Evolutionary conservation across 345 rosid species (phyloP).

Genomic region (Euphorbia tirucalli): DNA sequence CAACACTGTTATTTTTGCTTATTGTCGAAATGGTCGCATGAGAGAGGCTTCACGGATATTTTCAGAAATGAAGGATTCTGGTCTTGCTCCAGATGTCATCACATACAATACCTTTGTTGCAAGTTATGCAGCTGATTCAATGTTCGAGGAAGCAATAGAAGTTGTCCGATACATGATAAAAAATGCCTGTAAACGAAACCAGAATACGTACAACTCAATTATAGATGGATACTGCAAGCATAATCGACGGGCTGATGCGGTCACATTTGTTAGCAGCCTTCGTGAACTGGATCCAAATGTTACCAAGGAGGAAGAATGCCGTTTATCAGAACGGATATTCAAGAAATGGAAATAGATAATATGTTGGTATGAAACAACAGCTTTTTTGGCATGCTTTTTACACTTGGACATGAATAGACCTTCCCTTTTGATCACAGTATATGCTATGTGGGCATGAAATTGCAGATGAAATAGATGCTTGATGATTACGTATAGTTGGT

Average conservation of each 20-base stretch:
- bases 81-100: slow-evolving; percentile 73
- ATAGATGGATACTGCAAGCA: slow-evolving; percentile 85
- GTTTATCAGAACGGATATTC: slow-evolving; percentile 58
- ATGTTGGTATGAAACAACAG: not conserved
- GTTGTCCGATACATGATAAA: slow-evolving; percentile 79
- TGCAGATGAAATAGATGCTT: too few relatives aligned
- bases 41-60: slow-evolving; percentile 79
- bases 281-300: slow-evolving; percentile 60
- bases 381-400: not conserved
- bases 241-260: slow-evolving; percentile 59
- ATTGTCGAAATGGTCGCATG: slow-evolving; percentile 86
- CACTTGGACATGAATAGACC: too few relatives aligned
- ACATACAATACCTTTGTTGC: slow-evolving; percentile 83
- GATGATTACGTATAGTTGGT: too few relatives aligned
- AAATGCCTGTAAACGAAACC: slow-evolving; percentile 67
- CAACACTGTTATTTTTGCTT: slow-evolving; percentile 82
- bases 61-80: slow-evolving; percentile 63
- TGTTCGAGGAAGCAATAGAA: slow-evolving; percentile 74
- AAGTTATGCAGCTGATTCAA: slow-evolving; percentile 83
- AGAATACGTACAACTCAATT: slow-evolving; percentile 75
- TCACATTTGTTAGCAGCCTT: slow-evolving; percentile 50
- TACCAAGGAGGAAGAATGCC: slow-evolving; percentile 48
- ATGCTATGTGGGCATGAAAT: too few relatives aligned
- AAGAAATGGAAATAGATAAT: slow-evolving; percentile 52
- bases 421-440: too few relatives aligned